These are phyloP conservation scores for Taphrina wiesneri DNA, from an alignment of 1,139 yeast species.

Conservation along the genomic window DNA sequence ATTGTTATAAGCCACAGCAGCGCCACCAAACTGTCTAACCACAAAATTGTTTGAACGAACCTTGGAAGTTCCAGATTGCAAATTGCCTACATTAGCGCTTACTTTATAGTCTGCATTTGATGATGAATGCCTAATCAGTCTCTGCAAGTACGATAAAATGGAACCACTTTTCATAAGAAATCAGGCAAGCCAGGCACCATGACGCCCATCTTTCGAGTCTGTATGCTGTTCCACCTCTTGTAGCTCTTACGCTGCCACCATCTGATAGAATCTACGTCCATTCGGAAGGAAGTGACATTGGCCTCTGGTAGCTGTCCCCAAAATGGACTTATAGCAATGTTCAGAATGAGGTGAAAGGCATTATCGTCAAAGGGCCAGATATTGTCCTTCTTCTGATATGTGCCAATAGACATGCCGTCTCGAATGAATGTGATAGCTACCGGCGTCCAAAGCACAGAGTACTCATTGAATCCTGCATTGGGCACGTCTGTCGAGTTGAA, in stretches of 20 bases:
- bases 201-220: constrained; percentile 8
- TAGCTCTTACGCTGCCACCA: constrained; percentile 14
- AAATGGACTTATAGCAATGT: constrained; percentile 1
- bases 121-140: too few species aligned
- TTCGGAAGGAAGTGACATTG: background rate
- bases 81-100: too few species aligned
- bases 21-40: too few species aligned
- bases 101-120: too few species aligned
- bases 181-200: constrained; percentile 3
- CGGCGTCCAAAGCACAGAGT: constrained; percentile 16
- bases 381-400: background rate
- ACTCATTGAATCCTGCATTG: constrained; percentile 5
- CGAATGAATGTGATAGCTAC: background rate
- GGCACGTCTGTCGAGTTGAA: background rate
- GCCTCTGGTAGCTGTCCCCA: background rate
- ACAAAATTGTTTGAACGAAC: too few species aligned
- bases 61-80: too few species aligned
- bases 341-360: background rate
- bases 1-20: background rate
- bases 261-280: constrained; percentile 4
- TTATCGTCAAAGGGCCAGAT: constrained; percentile 13
- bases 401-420: constrained; percentile 5
- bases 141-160: too few species aligned
- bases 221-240: background rate
- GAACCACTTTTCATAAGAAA: background rate